Evolutionary conservation across 371 early-diverging fungal genomes (phyloP).

Genomic region (Coemansia sp.): DNA sequence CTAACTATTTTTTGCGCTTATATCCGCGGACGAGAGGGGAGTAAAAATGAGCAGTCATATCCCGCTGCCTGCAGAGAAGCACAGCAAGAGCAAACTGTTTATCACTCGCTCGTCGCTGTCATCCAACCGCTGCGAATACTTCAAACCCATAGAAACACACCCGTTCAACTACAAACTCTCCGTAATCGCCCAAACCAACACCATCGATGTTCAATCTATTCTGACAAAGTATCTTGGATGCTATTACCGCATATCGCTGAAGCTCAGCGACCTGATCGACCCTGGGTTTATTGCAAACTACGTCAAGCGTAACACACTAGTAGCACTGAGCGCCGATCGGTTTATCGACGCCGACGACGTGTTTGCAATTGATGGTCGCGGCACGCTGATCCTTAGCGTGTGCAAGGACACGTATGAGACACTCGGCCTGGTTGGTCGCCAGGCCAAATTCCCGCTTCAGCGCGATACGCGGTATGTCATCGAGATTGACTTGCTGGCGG

Average conservation of each 20-base stretch:
- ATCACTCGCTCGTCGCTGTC: constrained; percentile 35
- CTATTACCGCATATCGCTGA: constrained; percentile 33
- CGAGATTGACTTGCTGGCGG: constrained; percentile 25
- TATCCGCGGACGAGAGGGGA: neutral
- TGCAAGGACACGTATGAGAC: constrained; percentile 50
- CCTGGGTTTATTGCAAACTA: constrained; percentile 39
- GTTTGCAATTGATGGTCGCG: constrained; percentile 49
- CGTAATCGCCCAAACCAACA: constrained; percentile 40
- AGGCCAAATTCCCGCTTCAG: constrained; percentile 42
- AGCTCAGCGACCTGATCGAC: constrained; percentile 40
- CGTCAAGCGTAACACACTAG: constrained; percentile 20
- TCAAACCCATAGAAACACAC: constrained; percentile 32
- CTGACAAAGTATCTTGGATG: constrained; percentile 9
- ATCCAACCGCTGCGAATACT: constrained; percentile 29
- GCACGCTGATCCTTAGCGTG: constrained; percentile 36
- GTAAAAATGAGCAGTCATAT: constrained; percentile 50
- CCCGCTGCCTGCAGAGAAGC: constrained; percentile 46
- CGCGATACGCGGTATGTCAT: constrained; percentile 36
- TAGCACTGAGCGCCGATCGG: constrained; percentile 34
- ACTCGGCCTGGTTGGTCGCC: constrained; percentile 31
- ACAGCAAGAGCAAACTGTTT: constrained; percentile 51
- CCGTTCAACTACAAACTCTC: constrained; percentile 46
- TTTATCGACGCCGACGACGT: constrained; percentile 50
- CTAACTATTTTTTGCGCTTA: too few species aligned
- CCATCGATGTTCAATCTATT: neutral